Base-by-base conservation (phyloP, 1,139 yeast species). In the Geotrichum macrosporum region DNA sequence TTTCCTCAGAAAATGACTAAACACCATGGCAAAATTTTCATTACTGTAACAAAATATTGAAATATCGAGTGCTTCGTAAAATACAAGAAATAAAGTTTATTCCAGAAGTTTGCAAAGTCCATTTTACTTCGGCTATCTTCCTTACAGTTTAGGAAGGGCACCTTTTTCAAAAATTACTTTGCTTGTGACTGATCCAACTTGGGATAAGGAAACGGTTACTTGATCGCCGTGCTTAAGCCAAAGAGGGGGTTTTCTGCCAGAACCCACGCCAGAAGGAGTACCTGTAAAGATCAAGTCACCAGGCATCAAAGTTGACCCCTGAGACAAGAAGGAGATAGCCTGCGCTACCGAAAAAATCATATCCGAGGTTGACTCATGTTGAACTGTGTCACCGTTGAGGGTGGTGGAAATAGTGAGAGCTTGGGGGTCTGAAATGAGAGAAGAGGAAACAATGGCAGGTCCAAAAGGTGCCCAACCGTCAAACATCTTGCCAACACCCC, bases 401-500 rank as follows among this genome's bases (percentile, higher is more conserved):
- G 55, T 63, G 19, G 72, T 69, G 41, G 56, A 55, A 44, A 76
- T 66, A 15, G 56, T 55, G 50, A 74, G 59, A 16, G 53, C 50
- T 62, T 53, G 66, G 51, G 54, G 65, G 47, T 72, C 65, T 8
- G 61, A 53, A 10, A 70, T 56, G 13, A 57, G 53, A 1, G 54
- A 48, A 1, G 70, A 52, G 3, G 75, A 63, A 4, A 74, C 77
- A 48, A 76, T 64, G 12, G 73, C 75, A 5, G 79, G 79, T 2
- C 79, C 79, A 43, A 73, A 60, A 19, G 79, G 79, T 6, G 78
- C 77, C 67, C 72, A 74, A n/a, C 73, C 73, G 50, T 77, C 81
- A 54, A 72, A 75, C 70, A 72, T 71, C 61, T 76, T 76, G 3
- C 78, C 76, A 33, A 70, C 58, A 31, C 70, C 62, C 71, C 77